Evolutionary conservation across 2,329 filamentous ascomycete species (phyloP).

Genomic region (Phyllosticta capitalensis): DNA sequence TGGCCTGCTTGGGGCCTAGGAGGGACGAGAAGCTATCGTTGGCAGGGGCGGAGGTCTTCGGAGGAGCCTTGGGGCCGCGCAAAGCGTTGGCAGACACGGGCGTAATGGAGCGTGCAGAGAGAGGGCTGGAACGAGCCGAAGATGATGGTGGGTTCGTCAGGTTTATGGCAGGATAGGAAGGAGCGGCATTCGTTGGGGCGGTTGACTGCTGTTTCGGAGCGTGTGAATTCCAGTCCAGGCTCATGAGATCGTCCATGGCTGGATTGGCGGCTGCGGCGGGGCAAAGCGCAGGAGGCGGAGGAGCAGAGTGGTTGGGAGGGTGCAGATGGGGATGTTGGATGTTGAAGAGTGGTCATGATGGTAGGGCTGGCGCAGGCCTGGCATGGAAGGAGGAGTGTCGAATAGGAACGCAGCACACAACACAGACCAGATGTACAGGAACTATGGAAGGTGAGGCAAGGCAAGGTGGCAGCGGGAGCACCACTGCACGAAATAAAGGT

Average conservation of each 20-base stretch:
- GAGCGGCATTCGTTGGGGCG: slow-evolving; percentile 16
- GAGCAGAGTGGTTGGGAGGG: not conserved
- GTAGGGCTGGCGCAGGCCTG: not conserved
- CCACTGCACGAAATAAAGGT: too few species aligned
- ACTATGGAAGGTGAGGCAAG: too few species aligned
- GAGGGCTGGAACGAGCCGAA: slow-evolving; percentile 31
- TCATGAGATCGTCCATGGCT: slow-evolving; percentile 40
- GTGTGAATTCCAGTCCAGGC: slow-evolving; percentile 36
- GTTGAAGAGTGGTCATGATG: not conserved
- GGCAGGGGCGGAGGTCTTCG: slow-evolving; percentile 43
- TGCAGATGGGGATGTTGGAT: not conserved
- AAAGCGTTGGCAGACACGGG: slow-evolving; percentile 14
- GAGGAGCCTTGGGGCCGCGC: slow-evolving; percentile 36
- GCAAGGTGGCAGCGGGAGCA: too few species aligned
- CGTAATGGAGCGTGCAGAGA: slow-evolving; percentile 31
- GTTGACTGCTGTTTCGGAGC: slow-evolving; percentile 20
- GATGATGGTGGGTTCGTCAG: slow-evolving; percentile 23
- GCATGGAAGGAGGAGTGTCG: not conserved
- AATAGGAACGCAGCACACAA: not conserved
- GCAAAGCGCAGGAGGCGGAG: not conserved
- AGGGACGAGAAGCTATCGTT: slow-evolving; percentile 72
- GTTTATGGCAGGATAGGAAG: slow-evolving; percentile 16
- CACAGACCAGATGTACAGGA: not conserved
- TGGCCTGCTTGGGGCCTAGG: slow-evolving; percentile 53
- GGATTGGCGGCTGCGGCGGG: not conserved